A percentile compares a stretch with the other conserved stretches of the same genome.
phyloP scores from a whole-genome alignment of 768 basidiomycete genomes.

The Mycena filopes region DNA sequence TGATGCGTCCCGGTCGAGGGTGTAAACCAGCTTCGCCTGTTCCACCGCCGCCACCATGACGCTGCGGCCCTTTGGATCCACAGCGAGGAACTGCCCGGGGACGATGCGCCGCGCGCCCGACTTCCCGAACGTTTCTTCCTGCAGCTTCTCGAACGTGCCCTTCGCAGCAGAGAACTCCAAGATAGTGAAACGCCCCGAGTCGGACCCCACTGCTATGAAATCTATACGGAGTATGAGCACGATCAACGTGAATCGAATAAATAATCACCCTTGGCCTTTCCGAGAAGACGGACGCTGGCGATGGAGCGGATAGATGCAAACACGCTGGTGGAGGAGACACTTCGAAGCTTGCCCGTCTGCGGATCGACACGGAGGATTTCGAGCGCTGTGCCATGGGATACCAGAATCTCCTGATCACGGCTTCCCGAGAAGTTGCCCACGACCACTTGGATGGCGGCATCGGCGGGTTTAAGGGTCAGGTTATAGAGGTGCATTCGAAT shows the following conservation, averaged over 20 bases:
- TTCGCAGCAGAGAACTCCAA: slow-evolving; percentile 93
- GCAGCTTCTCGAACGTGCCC: slow-evolving; percentile 89
- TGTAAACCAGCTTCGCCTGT: slow-evolving; percentile 96
- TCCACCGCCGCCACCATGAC: slow-evolving; percentile 95
- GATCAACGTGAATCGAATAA: slow-evolving; percentile 42
- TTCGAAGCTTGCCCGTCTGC: slow-evolving; percentile 86
- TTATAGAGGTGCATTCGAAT: slow-evolving; percentile 99
- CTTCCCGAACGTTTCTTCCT: slow-evolving; percentile 97
- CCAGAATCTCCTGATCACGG: slow-evolving; percentile 91
- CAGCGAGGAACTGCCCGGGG: slow-evolving; percentile 94
- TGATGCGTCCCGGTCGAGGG: slow-evolving; percentile 94
- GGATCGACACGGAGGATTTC: slow-evolving; percentile 90
- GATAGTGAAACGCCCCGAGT: slow-evolving; percentile 94
- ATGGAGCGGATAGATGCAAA: slow-evolving; percentile 93
- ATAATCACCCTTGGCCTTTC: slow-evolving; percentile 93
- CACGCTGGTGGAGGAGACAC: slow-evolving; percentile 82
- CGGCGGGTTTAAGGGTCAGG: slow-evolving; percentile 88
- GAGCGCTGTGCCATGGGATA: slow-evolving; percentile 89
- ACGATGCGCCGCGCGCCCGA: slow-evolving; percentile 94
- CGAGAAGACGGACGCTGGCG: slow-evolving; percentile 90
- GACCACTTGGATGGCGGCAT: slow-evolving; percentile 81
- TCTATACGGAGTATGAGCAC: slow-evolving; percentile 69
- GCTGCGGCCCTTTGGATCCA: slow-evolving; percentile 93
- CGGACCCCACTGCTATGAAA: slow-evolving; percentile 95
- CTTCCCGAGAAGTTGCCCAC: slow-evolving; percentile 96